phyloP scores from a whole-genome alignment of 768 basidiomycete species.

The Boletus rex-veris region DNA sequence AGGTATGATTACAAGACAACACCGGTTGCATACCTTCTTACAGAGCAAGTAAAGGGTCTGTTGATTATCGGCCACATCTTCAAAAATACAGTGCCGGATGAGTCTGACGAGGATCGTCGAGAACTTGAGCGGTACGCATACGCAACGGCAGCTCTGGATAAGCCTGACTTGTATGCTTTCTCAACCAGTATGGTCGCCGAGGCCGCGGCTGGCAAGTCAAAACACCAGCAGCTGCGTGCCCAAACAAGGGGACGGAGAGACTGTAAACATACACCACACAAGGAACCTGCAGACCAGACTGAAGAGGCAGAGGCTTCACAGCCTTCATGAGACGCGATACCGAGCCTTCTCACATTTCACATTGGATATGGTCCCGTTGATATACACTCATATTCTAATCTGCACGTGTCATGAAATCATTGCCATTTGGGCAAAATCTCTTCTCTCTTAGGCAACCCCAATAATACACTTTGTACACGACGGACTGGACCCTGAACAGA shows the following conservation, averaged over 20 bases:
- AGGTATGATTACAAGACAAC: constrained; percentile 43
- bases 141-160: not conserved
- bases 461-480: no score
- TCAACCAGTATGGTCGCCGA: constrained; percentile 75
- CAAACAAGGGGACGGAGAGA: constrained; percentile 28
- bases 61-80: constrained; percentile 87
- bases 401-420: constrained; percentile 13
- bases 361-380: constrained; percentile 17
- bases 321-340: constrained; percentile 11
- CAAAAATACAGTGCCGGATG: constrained; percentile 80
- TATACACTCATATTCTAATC: constrained; percentile 19
- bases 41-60: constrained; percentile 54
- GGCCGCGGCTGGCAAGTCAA: constrained; percentile 71
- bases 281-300: constrained; percentile 28
- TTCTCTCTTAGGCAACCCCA: no score
- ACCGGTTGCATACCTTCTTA: not conserved
- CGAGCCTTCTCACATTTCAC: constrained; percentile 11
- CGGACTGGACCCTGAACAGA: constrained; percentile 1
- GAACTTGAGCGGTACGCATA: constrained; percentile 81
- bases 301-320: constrained; percentile 16
- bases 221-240: constrained; percentile 41
- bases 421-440: constrained; percentile 1
- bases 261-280: constrained; percentile 40
- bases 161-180: constrained; percentile 1
- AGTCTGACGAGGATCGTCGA: constrained; percentile 88